These are phyloP conservation scores for Pseudogymnoascus sp. DNA, from an alignment of 2,329 filamentous ascomycete genomes.

Conservation along the genomic window DNA sequence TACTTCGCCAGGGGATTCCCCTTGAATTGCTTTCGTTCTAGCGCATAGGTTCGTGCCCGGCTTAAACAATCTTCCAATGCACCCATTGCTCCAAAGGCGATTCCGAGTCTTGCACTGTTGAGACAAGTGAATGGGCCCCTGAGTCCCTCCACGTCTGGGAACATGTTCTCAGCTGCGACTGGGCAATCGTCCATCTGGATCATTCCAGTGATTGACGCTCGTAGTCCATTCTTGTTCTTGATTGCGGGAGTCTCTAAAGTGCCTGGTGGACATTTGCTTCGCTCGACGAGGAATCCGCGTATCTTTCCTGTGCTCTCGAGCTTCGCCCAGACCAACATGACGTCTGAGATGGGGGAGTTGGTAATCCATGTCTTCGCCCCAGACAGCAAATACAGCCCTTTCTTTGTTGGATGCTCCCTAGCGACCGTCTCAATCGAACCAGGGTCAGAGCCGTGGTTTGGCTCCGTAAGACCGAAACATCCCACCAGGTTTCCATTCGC, in stretches of 20 bases:
- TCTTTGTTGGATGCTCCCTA: constrained; percentile 75
- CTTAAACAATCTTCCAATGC: constrained; percentile 86
- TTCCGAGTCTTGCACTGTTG: constrained; percentile 88
- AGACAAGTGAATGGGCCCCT: constrained; percentile 86
- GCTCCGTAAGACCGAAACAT: constrained; percentile 84
- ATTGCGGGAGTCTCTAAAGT: constrained; percentile 86
- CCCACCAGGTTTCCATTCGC: constrained; percentile 76
- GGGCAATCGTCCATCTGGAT: constrained; percentile 90
- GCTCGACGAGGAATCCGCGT: constrained; percentile 81
- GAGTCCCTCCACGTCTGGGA: constrained; percentile 80
- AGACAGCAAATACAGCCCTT: constrained; percentile 70
- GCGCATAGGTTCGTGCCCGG: constrained; percentile 74
- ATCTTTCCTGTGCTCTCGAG: constrained; percentile 88
- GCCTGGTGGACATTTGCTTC: constrained; percentile 74
- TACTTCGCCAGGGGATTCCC: constrained; percentile 91
- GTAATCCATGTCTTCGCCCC: constrained; percentile 94
- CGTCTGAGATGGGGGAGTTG: constrained; percentile 81
- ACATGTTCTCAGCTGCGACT: constrained; percentile 86
- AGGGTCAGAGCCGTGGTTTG: constrained; percentile 86
- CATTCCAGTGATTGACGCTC: constrained; percentile 94
- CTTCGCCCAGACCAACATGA: constrained; percentile 88
- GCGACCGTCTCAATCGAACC: constrained; percentile 84
- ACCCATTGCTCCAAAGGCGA: constrained; percentile 88
- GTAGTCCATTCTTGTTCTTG: constrained; percentile 90
- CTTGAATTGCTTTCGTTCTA: constrained; percentile 95